phyloP scores from a whole-genome alignment of 2,329 filamentous ascomycete species.

The Karstenula rhodostoma region DNA sequence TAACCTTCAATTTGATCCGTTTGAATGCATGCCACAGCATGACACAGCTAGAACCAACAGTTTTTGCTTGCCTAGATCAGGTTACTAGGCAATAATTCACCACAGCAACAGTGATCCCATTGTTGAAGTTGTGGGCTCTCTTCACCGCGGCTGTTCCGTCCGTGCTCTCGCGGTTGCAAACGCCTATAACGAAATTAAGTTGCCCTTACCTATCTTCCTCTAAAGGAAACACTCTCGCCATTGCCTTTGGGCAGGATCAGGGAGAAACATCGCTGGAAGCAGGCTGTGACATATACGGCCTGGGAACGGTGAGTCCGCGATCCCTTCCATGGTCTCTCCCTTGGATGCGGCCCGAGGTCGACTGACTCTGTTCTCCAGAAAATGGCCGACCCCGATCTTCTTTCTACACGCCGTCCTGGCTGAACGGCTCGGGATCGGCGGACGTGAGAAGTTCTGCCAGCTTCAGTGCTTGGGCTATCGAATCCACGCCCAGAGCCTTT shows the following conservation, averaged over 20 bases:
- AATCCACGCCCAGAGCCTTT: not conserved
- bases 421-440: not conserved
- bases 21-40: too few species aligned
- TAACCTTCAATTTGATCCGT: not conserved
- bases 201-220: not conserved
- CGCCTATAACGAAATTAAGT: not conserved
- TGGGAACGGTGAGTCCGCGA: not conserved
- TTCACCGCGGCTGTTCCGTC: not conserved
- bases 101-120: not conserved
- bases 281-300: not conserved
- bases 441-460: not conserved
- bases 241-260: not conserved
- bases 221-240: not conserved
- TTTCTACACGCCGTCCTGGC: not conserved
- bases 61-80: too few species aligned
- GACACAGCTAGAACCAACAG: too few species aligned
- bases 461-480: not conserved
- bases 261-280: not conserved
- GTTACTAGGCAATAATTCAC: not conserved
- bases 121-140: not conserved
- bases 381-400: not conserved
- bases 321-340: not conserved
- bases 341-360: not conserved
- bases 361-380: not conserved
- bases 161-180: slow-evolving; percentile 2